Conservation (phyloP, 1,284 basidiomycete species). For the Heterobasidion occidentale region DNA sequence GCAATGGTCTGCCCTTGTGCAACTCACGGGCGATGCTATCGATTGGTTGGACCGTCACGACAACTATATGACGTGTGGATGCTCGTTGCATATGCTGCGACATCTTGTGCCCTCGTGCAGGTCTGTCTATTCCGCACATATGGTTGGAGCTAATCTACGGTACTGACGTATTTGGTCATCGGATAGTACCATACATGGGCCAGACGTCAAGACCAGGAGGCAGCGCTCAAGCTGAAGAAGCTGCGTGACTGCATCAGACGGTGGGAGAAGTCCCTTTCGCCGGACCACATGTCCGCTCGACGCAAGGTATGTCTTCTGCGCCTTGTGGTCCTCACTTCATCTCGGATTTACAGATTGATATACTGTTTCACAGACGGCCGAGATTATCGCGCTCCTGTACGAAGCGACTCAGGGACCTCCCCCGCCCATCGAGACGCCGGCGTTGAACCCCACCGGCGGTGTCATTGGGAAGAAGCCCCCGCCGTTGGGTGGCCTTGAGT, state of each 20-base stretch:
- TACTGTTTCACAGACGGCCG: conserved; percentile 59
- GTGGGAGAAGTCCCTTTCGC: conserved; percentile 75
- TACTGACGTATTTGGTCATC: conserved; percentile 4
- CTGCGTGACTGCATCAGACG: conserved; percentile 76
- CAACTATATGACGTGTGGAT: conserved; percentile 81
- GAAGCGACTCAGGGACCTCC: conserved; percentile 79
- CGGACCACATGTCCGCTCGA: conserved; percentile 87
- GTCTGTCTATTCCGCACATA: conserved; percentile 32
- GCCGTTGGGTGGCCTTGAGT: conserved; percentile 50
- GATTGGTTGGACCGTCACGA: conserved; percentile 87
- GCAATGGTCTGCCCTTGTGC: conserved; percentile 70
- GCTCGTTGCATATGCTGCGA: conserved; percentile 82
- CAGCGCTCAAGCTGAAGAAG: conserved; percentile 68
- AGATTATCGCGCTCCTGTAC: conserved; percentile 87
- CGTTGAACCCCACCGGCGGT: conserved; percentile 68
- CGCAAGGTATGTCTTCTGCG: conserved; percentile 50
- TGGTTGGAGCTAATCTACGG: not conserved
- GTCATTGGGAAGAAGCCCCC: conserved; percentile 49
- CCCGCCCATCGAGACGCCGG: conserved; percentile 47
- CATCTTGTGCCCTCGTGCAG: conserved; percentile 86
- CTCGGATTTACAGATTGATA: conserved; percentile 14
- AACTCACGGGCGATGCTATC: conserved; percentile 72
- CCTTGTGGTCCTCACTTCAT: conserved; percentile 2
- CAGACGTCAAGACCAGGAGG: conserved; percentile 67
- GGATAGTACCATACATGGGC: conserved; percentile 88